phyloP scores from a whole-genome alignment of 495 filamentous ascomycete species.

The Bacidia gigantensis region DNA sequence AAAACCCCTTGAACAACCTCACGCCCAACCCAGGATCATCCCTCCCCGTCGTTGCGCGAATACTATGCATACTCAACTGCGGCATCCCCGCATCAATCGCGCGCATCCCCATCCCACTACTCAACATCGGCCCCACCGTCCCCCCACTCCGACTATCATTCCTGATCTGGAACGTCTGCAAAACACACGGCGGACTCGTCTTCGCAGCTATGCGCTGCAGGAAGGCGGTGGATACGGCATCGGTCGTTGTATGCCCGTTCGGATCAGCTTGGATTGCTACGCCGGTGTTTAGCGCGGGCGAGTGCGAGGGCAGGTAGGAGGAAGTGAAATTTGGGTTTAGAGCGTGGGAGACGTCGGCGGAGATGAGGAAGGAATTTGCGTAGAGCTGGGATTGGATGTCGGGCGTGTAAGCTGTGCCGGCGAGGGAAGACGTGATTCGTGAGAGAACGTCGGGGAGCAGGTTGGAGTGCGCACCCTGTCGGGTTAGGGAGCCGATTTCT shows the following conservation, averaged over 20 bases:
- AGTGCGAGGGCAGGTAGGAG: conserved; percentile 71
- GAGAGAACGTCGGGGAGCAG: conserved; percentile 69
- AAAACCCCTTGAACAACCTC: conserved; percentile 78
- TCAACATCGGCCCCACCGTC: conserved; percentile 91
- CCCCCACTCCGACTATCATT: conserved; percentile 82
- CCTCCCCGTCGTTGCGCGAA: conserved; percentile 78
- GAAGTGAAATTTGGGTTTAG: conserved; percentile 84
- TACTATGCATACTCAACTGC: conserved; percentile 89
- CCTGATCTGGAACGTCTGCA: conserved; percentile 89
- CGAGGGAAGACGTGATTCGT: conserved; percentile 62
- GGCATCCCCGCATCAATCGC: conserved; percentile 84
- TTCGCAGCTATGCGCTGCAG: conserved; percentile 61
- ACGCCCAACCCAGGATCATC: conserved; percentile 82
- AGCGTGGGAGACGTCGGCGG: conserved; percentile 86
- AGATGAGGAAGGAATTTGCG: conserved; percentile 85
- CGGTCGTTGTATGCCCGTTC: conserved; percentile 88
- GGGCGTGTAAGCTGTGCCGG: conserved; percentile 35
- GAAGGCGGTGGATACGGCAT: conserved; percentile 65
- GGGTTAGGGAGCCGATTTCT: conserved; percentile 80
- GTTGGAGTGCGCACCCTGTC: conserved; percentile 82
- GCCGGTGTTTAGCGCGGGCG: conserved; percentile 81
- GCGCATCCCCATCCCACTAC: conserved; percentile 63
- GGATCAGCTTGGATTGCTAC: conserved; percentile 72
- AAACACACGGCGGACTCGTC: conserved; percentile 43
- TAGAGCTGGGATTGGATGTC: conserved; percentile 70